Conservation (phyloP, 768 basidiomycete species). For the Myochromella boudieri region DNA sequence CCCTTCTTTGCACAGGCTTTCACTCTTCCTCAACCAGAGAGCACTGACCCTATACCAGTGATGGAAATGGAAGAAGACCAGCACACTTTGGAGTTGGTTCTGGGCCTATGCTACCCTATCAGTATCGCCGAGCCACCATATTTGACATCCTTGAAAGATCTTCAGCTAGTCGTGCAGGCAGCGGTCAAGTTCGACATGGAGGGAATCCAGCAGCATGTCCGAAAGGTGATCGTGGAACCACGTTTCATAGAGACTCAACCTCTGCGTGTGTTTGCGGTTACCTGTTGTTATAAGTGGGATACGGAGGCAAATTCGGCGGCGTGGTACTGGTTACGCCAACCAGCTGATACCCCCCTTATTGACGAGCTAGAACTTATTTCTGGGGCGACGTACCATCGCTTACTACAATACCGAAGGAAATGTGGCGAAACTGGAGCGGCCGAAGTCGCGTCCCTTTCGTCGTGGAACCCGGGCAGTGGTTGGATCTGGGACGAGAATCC, state of each 20-base stretch:
- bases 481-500: slow-evolving; percentile 34
- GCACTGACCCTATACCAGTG: slow-evolving; percentile 36
- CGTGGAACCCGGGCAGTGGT: slow-evolving; percentile 24
- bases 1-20: slow-evolving; percentile 59
- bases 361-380: slow-evolving; percentile 41
- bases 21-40: slow-evolving; percentile 46
- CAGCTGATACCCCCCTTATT: slow-evolving; percentile 24
- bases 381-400: slow-evolving; percentile 37
- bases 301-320: slow-evolving; percentile 33
- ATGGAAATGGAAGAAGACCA: slow-evolving; percentile 49
- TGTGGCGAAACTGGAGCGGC: slow-evolving; percentile 34
- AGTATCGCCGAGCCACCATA: slow-evolving; percentile 30
- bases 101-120: slow-evolving; percentile 50
- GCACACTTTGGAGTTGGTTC: slow-evolving; percentile 37
- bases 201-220: slow-evolving; percentile 34
- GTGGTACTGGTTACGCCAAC: slow-evolving; percentile 31
- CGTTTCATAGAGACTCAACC: slow-evolving; percentile 37
- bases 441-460: slow-evolving; percentile 22
- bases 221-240: slow-evolving; percentile 27
- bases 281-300: slow-evolving; percentile 38
- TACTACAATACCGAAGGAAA: slow-evolving; percentile 39
- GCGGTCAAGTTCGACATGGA: slow-evolving; percentile 54
- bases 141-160: slow-evolving; percentile 37
- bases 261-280: slow-evolving; percentile 42
- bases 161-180: slow-evolving; percentile 42